Evolutionary conservation across 2,329 filamentous ascomycete genomes (phyloP), one percentile per base, ranked within the genome.

Genomic region (Talaromyces sp.): DNA sequence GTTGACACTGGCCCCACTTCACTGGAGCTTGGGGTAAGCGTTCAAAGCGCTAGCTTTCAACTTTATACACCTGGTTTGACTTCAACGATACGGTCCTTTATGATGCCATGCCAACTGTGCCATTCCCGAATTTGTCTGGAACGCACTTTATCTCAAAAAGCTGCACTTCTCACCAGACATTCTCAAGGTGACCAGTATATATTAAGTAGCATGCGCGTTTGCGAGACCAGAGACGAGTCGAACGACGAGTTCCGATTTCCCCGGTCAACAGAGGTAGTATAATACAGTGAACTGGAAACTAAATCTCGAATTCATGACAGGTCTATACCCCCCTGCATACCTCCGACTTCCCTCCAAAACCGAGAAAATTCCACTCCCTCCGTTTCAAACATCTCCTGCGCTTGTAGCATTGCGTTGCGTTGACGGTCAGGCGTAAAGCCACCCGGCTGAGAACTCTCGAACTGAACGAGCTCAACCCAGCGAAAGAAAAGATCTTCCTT

Each of bases 401-500:
- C 89, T 73, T 91, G 86, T 62, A 84, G 77, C 59, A 90, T 89
- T 1, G 89, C 87, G 43, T 79, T 82, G 57, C 83, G 78, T 73
- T 96, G 91, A 67, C 85, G 82, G 69, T 91, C 88, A 0, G 80
- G 77, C 1, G 87, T 89, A 68, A 96, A 95, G 0, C 89, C 89
- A 17, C 87, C 89, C 0, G 91, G 89, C 64, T 83, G 82, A 36
- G 85, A 87, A 41, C 89, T 87, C 75, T 96, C 91, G 67, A 85
- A 95, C 75, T 97, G 91, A 52, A 97, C 86, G 68, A 95, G 82
- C 77, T 97, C 92, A 51, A 96, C 89, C 91, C 91, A 96, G 57
- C 88, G 84, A 76, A 89, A 96, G 76, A 97, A 97, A 55, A 97
- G 73, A 63, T 88, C 85, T 72, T 96, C 92, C 74, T 96, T 96